Evolutionary conservation across 148 eudicot genomes (phyloP).

Genomic region (Rhododendron williamsianum): DNA sequence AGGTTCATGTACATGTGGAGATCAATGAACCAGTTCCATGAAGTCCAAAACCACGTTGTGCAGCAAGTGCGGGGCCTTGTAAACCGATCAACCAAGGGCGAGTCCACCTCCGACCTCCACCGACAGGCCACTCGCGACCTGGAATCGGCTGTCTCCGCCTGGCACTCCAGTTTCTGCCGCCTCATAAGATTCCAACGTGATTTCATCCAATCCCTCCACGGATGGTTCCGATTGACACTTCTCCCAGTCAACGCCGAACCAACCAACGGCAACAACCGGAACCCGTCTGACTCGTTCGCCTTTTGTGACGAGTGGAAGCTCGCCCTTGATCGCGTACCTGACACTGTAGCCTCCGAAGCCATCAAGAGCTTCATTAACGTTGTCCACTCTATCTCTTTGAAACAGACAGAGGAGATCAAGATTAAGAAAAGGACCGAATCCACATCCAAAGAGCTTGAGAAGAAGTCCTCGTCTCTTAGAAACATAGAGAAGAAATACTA

Average conservation of each 20-base stretch:
- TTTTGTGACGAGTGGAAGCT: conserved; percentile 94
- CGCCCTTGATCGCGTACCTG: conserved; percentile 81
- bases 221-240: conserved; percentile 81
- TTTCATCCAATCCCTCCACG: conserved; percentile 78
- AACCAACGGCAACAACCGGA: conserved; percentile 16
- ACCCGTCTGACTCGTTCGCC: conserved; percentile 44
- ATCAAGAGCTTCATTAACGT: conserved; percentile 89
- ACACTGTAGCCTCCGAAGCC: conserved; percentile 90
- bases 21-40: conserved; percentile 88
- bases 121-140: conserved; percentile 94
- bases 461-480: conserved; percentile 72
- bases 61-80: conserved; percentile 94
- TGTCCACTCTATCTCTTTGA: conserved; percentile 63
- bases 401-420: conserved; percentile 81
- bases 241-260: conserved; percentile 51
- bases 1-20: conserved; percentile 99
- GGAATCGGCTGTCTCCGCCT: conserved; percentile 84
- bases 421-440: conserved; percentile 66
- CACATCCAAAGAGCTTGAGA: conserved; percentile 85
- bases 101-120: conserved; percentile 84
- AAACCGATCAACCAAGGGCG: conserved; percentile 47
- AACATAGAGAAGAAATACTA: conserved; percentile 83
- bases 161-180: conserved; percentile 96
- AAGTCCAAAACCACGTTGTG: conserved; percentile 85
- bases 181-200: conserved; percentile 77